These are phyloP conservation scores for Rhizopus sp. DNA, from an alignment of 371 early-diverging fungal genomes.

Conservation along the genomic window DNA sequence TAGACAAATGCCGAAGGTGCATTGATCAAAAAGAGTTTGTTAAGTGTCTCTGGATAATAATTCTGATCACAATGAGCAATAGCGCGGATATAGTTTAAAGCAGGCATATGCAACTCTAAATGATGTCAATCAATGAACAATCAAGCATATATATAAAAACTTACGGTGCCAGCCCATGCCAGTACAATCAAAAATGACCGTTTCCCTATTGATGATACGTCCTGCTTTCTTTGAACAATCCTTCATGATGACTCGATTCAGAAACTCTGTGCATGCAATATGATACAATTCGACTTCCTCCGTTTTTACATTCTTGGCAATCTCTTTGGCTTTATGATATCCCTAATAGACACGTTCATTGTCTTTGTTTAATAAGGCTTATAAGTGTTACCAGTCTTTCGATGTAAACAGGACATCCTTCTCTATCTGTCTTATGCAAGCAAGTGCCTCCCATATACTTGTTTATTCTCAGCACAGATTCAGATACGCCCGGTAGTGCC, in stretches of 20 bases:
- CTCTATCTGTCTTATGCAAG: conserved; percentile 82
- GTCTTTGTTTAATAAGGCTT: background rate
- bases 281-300: conserved; percentile 75
- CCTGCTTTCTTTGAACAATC: conserved; percentile 72
- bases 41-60: conserved; percentile 84
- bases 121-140: conserved; percentile 16
- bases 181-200: conserved; percentile 83
- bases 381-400: conserved; percentile 54
- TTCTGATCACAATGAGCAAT: conserved; percentile 81
- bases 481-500: conserved; percentile 64
- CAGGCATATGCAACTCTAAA: conserved; percentile 76
- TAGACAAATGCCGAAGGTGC: conserved; percentile 80
- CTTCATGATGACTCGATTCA: conserved; percentile 69
- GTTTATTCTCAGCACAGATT: conserved; percentile 66
- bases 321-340: conserved; percentile 71
- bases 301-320: conserved; percentile 64
- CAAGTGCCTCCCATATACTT: conserved; percentile 79
- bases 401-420: conserved; percentile 80
- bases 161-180: conserved; percentile 76
- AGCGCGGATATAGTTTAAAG: conserved; percentile 70
- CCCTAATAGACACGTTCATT: conserved; percentile 41
- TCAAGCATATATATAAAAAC: conserved; percentile 22
- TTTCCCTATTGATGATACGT: conserved; percentile 70
- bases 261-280: conserved; percentile 77
- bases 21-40: conserved; percentile 80